Conservation (phyloP, 306 rosid genomes). For the Quercus dentata region DNA sequence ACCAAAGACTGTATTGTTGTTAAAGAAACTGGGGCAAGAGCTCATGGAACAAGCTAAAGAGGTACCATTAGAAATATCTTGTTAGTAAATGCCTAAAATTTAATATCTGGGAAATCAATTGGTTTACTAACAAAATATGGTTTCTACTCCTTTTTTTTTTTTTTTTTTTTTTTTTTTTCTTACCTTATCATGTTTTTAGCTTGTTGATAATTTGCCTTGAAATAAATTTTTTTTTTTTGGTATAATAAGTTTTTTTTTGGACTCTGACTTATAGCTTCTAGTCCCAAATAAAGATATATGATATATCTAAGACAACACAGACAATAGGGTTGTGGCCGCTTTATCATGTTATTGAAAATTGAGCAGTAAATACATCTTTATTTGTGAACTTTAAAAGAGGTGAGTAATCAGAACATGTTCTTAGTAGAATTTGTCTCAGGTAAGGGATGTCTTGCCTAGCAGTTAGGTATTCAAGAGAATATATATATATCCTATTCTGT, state of each 20-base stretch:
- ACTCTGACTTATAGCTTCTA: not conserved
- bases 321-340: not conserved
- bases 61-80: conserved; percentile 39
- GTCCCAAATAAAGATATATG: not conserved
- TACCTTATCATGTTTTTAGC: not conserved
- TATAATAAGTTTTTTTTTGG: not conserved
- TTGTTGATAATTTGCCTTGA: not conserved
- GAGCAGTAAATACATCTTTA: not conserved
- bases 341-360: not conserved
- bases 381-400: not conserved
- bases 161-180: not conserved
- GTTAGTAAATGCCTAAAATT: not conserved
- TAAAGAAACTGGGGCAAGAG: conserved; percentile 84
- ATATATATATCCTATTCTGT: not conserved
- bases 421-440: not conserved
- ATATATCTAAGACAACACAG: not conserved
- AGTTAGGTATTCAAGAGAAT: not conserved
- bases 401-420: not conserved
- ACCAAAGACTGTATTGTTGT: conserved; percentile 85
- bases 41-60: conserved; percentile 99
- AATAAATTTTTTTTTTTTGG: not conserved
- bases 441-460: not conserved
- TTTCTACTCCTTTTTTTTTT: not conserved
- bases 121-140: not conserved
- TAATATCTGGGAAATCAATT: not conserved